Conservation (phyloP, 1,284 basidiomycete species). For the Sutorius eximius region DNA sequence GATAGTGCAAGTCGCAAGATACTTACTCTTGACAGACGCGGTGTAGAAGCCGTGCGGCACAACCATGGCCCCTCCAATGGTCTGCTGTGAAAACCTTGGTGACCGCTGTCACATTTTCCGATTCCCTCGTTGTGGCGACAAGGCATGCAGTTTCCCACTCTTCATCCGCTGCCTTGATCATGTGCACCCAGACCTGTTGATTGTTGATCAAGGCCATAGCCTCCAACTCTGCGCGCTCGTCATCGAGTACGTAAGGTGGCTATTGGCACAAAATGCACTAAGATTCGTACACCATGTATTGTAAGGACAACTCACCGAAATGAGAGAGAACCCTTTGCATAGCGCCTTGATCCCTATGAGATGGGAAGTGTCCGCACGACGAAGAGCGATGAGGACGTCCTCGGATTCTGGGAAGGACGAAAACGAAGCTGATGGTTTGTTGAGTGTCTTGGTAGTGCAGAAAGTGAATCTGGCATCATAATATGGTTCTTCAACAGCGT, state of each 20-base stretch:
- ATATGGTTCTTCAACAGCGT: constrained; percentile 46
- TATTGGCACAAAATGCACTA: constrained; percentile 24
- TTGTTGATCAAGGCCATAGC: constrained; percentile 50
- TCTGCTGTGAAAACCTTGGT: constrained; percentile 52
- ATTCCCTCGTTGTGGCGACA: constrained; percentile 51
- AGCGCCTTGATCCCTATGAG: constrained; percentile 43
- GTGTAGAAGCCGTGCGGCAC: constrained; percentile 46
- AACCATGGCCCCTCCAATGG: constrained; percentile 41
- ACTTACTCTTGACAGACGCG: constrained; percentile 42
- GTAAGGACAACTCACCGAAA: constrained; percentile 47
- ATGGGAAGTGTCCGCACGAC: constrained; percentile 48
- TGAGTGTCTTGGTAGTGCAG: constrained; percentile 50
- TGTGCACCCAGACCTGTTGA: constrained; percentile 61
- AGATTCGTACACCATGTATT: background rate
- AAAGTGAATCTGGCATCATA: constrained; percentile 62
- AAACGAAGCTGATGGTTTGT: constrained; percentile 24
- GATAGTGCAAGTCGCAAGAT: background rate
- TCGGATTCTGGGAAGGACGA: constrained; percentile 15
- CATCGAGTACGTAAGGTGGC: constrained; percentile 54
- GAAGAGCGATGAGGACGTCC: constrained; percentile 38
- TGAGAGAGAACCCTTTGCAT: constrained; percentile 55
- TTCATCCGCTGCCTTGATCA: constrained; percentile 33
- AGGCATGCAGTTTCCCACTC: constrained; percentile 55
- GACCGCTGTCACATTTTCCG: constrained; percentile 42
- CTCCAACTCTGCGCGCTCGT: constrained; percentile 46